Percentiles rank a stretch among this genome's conserved stretches.
These are phyloP conservation scores for Talaromyces rugulosus DNA, from an alignment of 2,329 filamentous ascomycete genomes.

Conservation along the genomic window DNA sequence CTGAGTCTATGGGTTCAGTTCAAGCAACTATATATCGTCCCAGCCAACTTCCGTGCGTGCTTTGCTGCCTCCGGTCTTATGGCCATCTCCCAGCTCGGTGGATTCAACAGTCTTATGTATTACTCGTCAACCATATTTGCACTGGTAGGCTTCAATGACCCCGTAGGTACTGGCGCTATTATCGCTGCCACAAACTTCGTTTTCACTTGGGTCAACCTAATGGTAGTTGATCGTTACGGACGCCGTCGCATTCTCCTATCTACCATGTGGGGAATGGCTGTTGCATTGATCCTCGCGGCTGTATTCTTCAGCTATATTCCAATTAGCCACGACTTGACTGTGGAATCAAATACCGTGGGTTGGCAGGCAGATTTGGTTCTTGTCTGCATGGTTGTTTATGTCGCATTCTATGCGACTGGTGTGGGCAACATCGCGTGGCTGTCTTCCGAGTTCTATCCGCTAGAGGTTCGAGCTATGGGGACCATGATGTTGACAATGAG, in stretches of 20 bases:
- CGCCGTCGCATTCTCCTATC: background rate
- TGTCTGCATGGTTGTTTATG: too few species aligned
- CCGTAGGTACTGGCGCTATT: constrained; percentile 22
- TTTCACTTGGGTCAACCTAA: background rate
- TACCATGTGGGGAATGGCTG: background rate
- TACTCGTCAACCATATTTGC: constrained; percentile 42
- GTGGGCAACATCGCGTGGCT: too few species aligned
- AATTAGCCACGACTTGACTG: too few species aligned
- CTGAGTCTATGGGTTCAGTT: background rate
- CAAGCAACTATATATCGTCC: background rate
- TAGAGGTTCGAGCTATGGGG: too few species aligned
- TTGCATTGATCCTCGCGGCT: background rate
- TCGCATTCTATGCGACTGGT: too few species aligned
- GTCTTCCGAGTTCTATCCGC: too few species aligned
- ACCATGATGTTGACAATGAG: too few species aligned
- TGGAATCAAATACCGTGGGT: too few species aligned
- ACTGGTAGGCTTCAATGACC: constrained; percentile 49
- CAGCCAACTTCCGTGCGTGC: constrained; percentile 29
- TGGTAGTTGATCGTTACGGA: background rate
- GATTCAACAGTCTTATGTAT: constrained; percentile 47
- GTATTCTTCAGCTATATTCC: background rate
- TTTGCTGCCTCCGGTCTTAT: constrained; percentile 49
- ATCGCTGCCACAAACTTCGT: background rate
- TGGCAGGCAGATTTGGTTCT: too few species aligned
- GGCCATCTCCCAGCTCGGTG: constrained; percentile 48